These are phyloP conservation scores for Wickerhamomyces mucosus DNA, from an alignment of 805 yeast species.

Conservation along the genomic window DNA sequence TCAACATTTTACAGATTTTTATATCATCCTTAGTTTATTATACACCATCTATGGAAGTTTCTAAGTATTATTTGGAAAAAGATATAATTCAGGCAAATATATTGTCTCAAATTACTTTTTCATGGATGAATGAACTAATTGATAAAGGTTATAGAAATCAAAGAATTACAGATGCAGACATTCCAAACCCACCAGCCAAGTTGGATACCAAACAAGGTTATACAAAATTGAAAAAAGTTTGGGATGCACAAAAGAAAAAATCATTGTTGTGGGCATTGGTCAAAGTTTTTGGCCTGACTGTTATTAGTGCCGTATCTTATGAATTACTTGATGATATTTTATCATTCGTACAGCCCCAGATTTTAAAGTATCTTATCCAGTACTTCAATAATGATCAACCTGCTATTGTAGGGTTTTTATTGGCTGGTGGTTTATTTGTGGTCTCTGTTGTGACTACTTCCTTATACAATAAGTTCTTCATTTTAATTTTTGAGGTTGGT, in stretches of 20 bases:
- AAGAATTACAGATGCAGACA: slow-evolving; percentile 49
- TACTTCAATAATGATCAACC: slow-evolving; percentile 37
- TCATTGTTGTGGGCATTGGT: slow-evolving; percentile 54
- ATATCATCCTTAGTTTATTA: too few relatives aligned
- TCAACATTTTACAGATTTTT: slow-evolving; percentile 5
- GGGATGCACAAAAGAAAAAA: slow-evolving; percentile 36
- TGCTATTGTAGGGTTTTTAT: slow-evolving; percentile 39
- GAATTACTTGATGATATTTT: slow-evolving; percentile 69
- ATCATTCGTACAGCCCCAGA: slow-evolving; percentile 82
- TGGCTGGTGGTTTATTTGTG: slow-evolving; percentile 55
- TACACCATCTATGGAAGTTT: slow-evolving; percentile 33
- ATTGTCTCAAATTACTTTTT: slow-evolving; percentile 67
- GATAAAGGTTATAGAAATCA: slow-evolving; percentile 51
- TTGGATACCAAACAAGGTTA: slow-evolving; percentile 49
- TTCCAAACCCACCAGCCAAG: slow-evolving; percentile 68
- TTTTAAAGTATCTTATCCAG: slow-evolving; percentile 55
- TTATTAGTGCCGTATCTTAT: slow-evolving; percentile 60
- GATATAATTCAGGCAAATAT: slow-evolving; percentile 57
- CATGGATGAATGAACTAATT: slow-evolving; percentile 89
- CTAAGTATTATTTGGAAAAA: slow-evolving; percentile 18
- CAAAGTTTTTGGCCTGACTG: slow-evolving; percentile 69
- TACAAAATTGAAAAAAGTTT: slow-evolving; percentile 39
- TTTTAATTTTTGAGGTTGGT: slow-evolving; percentile 49
- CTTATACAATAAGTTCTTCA: slow-evolving; percentile 59
- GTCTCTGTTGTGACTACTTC: slow-evolving; percentile 53